Evolutionary conservation across 2,329 filamentous ascomycete genomes (phyloP).

Genomic region (Pseudofabraea citricarpa): DNA sequence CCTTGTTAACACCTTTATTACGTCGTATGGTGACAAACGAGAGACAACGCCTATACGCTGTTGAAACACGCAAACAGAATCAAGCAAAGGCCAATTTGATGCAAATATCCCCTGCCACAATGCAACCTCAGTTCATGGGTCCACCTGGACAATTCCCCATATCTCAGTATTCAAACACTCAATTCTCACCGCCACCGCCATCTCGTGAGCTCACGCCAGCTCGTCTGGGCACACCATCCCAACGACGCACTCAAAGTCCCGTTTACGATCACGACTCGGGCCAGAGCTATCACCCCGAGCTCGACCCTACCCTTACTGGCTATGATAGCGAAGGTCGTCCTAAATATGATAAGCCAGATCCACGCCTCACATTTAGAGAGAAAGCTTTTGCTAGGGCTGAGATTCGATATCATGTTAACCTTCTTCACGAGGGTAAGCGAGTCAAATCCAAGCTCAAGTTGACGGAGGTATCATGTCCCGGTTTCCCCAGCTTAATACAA

Average conservation of each 20-base stretch:
- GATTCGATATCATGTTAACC: constrained; percentile 20
- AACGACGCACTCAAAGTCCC: neutral
- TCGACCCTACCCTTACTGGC: neutral
- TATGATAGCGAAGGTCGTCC: neutral
- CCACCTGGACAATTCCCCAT: no score
- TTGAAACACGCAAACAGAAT: constrained; percentile 15
- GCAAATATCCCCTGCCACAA: constrained; percentile 2
- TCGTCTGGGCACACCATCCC: neutral
- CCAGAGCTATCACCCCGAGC: neutral
- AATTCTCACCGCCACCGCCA: no score
- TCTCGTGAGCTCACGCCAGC: neutral
- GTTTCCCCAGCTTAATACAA: constrained; percentile 19
- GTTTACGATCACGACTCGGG: neutral
- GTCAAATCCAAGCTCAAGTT: constrained; percentile 15
- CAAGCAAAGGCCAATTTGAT: constrained; percentile 3
- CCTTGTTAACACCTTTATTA: constrained; percentile 23
- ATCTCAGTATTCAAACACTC: no score
- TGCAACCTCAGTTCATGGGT: neutral
- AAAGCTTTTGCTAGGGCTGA: neutral
- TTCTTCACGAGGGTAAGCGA: constrained; percentile 17
- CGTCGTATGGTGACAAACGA: constrained; percentile 30
- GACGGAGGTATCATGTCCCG: constrained; percentile 15
- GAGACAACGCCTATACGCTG: constrained; percentile 24
- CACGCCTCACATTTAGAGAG: neutral
- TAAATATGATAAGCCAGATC: neutral